Base-by-base conservation (phyloP, 176 grass and related monocot species). In the Oryza coarctata region DNA sequence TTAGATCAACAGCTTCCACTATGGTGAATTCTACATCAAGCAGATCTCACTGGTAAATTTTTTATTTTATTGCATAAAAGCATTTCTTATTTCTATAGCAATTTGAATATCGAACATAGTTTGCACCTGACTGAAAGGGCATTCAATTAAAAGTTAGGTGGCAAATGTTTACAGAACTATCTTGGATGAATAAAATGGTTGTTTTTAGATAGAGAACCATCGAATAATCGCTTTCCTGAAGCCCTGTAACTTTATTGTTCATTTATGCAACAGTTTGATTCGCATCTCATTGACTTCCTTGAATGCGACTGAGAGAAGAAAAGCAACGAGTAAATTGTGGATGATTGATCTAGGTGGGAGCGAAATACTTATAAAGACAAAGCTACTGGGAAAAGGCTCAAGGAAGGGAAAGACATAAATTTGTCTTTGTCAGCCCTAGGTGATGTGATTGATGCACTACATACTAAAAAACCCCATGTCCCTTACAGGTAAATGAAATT, bases 391-490 rank as follows among this genome's bases (percentile, higher is more conserved):
- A 95, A 89, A 89, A 95, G 92, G 63, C 81, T 98, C 39, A 89
- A 95, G 88, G 95, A 98, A 88, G 95, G 95, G 2, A 98, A 93
- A 82, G 95, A 92, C 66, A 98, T 98, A 84, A 98, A 98, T 93
- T 82, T 98, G 72, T 98, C 95, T 29, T 82, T 98, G 73, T 98
- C 95, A 86, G 95, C 95, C 82, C 89, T 98, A 81, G 95, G 84
- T 14, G 95, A 98, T 93, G 95, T 98, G 45, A 98, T 98, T 40
- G 88, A 90, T 80, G 88, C 95, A 45, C 80, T 98, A 36, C 95
- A 95, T 63, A 91, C 81, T 44, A 98, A 93, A 91, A 95, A 91
- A 74, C 2, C 78, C 34, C 92, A 98, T 79, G 72, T 98, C 12
- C 95, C 95, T 84, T 98, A 93, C 65, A 93, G 95, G 95, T 95